Evolutionary conservation across 2,329 filamentous ascomycete genomes (phyloP).

Genomic region (Ceratocystiopsis minuta): DNA sequence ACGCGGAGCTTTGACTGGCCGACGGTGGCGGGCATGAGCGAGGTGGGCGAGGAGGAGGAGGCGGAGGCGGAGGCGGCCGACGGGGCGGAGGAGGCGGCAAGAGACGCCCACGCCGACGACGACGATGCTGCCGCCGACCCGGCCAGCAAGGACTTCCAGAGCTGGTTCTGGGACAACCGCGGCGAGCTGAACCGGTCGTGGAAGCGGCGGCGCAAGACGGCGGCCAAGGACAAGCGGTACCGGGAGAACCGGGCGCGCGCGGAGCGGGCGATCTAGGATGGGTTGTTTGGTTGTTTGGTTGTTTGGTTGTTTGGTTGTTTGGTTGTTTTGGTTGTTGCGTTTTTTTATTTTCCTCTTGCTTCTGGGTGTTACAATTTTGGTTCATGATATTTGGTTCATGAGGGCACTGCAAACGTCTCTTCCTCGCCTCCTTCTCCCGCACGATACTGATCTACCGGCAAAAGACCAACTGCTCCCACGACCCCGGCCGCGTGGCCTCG

Average conservation of each 20-base stretch:
- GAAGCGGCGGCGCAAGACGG: constrained; percentile 45
- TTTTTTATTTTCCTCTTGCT: no score
- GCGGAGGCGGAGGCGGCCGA: constrained; percentile 18
- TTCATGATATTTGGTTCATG: no score
- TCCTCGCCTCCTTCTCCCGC: not conserved
- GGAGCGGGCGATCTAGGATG: constrained; percentile 19
- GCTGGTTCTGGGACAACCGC: constrained; percentile 51
- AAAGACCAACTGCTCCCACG: no score
- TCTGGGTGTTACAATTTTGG: no score
- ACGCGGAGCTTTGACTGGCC: constrained; percentile 35
- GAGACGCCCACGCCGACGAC: not conserved
- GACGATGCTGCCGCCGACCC: constrained; percentile 2
- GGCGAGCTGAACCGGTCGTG: constrained; percentile 47
- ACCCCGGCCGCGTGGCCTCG: no score
- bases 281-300: not conserved
- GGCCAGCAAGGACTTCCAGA: constrained; percentile 37
- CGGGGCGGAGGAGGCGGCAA: constrained; percentile 8
- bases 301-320: not conserved
- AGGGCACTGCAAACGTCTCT: no score
- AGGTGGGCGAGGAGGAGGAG: constrained; percentile 24
- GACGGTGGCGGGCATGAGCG: constrained; percentile 25
- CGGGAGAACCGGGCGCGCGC: constrained; percentile 38
- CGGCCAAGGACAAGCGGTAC: constrained; percentile 48
- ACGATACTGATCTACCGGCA: not conserved
- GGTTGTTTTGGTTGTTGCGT: not conserved